These are phyloP conservation scores for Talaromyces sp. DNA, from an alignment of 2,329 filamentous ascomycete genomes.

Conservation along the genomic window DNA sequence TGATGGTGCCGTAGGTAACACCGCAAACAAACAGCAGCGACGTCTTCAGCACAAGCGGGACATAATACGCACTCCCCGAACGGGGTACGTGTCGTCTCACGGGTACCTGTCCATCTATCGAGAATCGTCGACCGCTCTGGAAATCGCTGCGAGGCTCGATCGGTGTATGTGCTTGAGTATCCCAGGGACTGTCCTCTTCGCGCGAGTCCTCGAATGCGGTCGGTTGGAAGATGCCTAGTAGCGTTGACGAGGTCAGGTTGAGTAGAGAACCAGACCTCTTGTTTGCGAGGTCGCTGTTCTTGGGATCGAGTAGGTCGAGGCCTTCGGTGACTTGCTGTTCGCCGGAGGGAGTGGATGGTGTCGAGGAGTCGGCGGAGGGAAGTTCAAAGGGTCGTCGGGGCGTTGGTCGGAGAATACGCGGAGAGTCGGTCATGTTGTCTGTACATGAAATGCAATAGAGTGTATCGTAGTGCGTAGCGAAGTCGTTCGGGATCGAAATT, in stretches of 20 bases:
- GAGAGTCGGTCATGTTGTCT: slow-evolving; percentile 36
- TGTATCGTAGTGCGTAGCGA: not conserved
- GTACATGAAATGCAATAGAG: not conserved
- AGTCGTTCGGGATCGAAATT: not conserved
- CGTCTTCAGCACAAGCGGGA: slow-evolving; percentile 58
- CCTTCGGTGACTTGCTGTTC: slow-evolving; percentile 31
- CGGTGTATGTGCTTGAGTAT: slow-evolving; percentile 62
- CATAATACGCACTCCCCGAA: slow-evolving; percentile 39
- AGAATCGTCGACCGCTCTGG: slow-evolving; percentile 27
- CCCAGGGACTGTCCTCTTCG: slow-evolving; percentile 71
- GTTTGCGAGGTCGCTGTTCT: slow-evolving; percentile 38
- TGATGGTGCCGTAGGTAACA: slow-evolving; percentile 75
- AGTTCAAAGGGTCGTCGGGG: slow-evolving; percentile 70
- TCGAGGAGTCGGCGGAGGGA: slow-evolving; percentile 43
- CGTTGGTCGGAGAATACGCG: slow-evolving; percentile 64
- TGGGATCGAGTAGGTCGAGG: slow-evolving; percentile 34
- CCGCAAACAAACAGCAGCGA: slow-evolving; percentile 73
- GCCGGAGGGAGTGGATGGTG: slow-evolving; percentile 38
- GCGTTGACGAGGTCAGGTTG: slow-evolving; percentile 83
- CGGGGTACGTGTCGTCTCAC: slow-evolving; percentile 32
- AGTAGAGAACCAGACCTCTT: slow-evolving; percentile 73
- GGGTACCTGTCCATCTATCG: not conserved
- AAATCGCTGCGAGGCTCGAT: slow-evolving; percentile 11
- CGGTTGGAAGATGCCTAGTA: slow-evolving; percentile 85
- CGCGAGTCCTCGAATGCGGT: slow-evolving; percentile 54